Evolutionary conservation across 371 early-diverging fungal species (phyloP), one percentile per base, ranked within the genome.

Genomic region (Mucor velutinosus): DNA sequence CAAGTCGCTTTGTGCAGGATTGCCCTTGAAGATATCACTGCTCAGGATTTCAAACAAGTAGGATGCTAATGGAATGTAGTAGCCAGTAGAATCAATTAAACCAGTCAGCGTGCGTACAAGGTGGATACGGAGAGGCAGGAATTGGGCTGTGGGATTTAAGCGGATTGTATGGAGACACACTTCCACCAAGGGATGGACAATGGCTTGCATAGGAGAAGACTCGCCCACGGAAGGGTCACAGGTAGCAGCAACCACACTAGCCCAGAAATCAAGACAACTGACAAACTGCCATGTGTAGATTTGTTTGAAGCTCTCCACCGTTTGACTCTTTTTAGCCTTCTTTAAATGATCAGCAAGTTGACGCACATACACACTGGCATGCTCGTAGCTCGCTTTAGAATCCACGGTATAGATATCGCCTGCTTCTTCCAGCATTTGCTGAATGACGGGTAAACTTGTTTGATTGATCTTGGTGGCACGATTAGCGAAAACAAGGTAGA

Each of bases 271-370:
- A 63, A 98, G 79, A 67, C 93, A 92, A 74, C 92, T 93, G 29
- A 97, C 75, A 71, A 89, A 97, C 76, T 95, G 96, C 97, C 97
- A 97, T 78, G 94, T 94, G 85, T 97, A 95, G 51, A 97, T 92
- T 0, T 86, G 70, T 70, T 90, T 91, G 84, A 90, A 92, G 14
- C 93, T 86, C 70, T 96, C 90, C 49, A 90, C 90, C 39, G 92
- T 93, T 49, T 92, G 87, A 17, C 85, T 81, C 68, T 90, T 88
- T 67, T 93, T 92, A 23, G 97, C 93, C 64, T 88, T 88, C 58
- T 97, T 90, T 63, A 98, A 79, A 71, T 91, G 91, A 65, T 94
- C 91, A 0, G 96, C 95, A 51, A 97, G 82, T 71, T 96, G 96
- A 29, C 96, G 89, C 39, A 98, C 85, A 75, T 93, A 94, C n/a